Percentiles rank a stretch among this genome's conserved stretches.
Conservation (phyloP, 768 basidiomycete genomes). For the Leccinellum luteum region DNA sequence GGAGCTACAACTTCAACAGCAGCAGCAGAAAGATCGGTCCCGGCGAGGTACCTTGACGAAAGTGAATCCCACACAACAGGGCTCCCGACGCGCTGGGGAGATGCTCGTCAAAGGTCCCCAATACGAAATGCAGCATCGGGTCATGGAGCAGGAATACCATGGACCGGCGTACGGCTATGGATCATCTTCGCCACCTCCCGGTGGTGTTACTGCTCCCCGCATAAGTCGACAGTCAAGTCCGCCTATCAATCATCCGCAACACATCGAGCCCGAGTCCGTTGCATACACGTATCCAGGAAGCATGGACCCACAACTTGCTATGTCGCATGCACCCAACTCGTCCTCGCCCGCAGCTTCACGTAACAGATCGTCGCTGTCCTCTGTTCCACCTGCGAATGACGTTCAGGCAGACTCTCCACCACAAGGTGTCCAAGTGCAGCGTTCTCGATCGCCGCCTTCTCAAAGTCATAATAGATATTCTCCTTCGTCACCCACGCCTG, state of each 20-base stretch:
- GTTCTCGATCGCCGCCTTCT: constrained; percentile 57
- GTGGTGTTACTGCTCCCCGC: constrained; percentile 17
- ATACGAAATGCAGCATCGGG: constrained; percentile 92
- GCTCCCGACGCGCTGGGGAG: constrained; percentile 68
- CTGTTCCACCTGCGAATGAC: constrained; percentile 33
- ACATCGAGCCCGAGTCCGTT: constrained; percentile 29
- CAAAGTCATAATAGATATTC: constrained; percentile 38
- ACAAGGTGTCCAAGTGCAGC: constrained; percentile 35
- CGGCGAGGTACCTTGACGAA: constrained; percentile 66
- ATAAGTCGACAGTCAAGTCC: constrained; percentile 27
- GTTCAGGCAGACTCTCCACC: constrained; percentile 17
- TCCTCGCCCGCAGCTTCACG: constrained; percentile 23
- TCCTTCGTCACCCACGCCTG: constrained; percentile 25
- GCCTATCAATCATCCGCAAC: constrained; percentile 28
- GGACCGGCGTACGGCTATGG: constrained; percentile 32
- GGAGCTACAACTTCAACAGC: constrained; percentile 34
- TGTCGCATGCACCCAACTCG: constrained; percentile 36
- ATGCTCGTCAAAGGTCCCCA: constrained; percentile 86
- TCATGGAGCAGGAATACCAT: constrained; percentile 86
- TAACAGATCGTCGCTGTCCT: constrained; percentile 29
- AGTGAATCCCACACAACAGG: constrained; percentile 44
- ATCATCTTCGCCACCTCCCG: constrained; percentile 24
- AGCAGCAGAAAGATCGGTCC: constrained; percentile 40
- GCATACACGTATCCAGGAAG: constrained; percentile 23
- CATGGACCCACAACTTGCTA: constrained; percentile 46